Conservation (phyloP, 306 rosid species). For the Crotalaria pallida region DNA sequence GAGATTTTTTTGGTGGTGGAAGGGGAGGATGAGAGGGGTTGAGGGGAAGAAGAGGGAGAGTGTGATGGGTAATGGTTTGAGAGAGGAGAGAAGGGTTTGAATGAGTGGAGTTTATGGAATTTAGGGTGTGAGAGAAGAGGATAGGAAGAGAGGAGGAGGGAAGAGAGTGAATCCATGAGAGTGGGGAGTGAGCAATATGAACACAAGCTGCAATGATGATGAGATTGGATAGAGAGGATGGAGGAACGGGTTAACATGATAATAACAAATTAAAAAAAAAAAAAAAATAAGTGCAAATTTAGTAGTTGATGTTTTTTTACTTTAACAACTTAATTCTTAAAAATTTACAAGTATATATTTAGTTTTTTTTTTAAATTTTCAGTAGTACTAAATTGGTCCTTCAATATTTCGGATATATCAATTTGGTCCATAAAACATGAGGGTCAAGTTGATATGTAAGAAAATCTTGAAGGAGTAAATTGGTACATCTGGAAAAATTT, state of each 20-base stretch:
- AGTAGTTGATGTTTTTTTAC: no score
- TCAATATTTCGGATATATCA: no score
- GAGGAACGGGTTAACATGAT: no score
- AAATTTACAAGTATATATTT: no score
- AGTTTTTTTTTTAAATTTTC: no score
- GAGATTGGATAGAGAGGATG: conserved; percentile 25
- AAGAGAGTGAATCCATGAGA: conserved; percentile 58
- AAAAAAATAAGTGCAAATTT: no score
- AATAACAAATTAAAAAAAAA: background rate
- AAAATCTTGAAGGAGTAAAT: no score
- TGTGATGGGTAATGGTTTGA: conserved; percentile 15
- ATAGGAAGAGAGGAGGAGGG: conserved; percentile 46
- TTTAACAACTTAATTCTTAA: no score
- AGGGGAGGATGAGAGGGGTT: conserved; percentile 24
- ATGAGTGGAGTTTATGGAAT: conserved; percentile 32
- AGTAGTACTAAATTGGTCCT: no score
- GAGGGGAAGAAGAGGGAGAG: conserved; percentile 12
- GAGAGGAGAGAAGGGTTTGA: conserved; percentile 32
- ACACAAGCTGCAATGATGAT: background rate
- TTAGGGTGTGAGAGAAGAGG: conserved; percentile 41
- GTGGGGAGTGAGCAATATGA: background rate
- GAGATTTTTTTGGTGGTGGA: conserved; percentile 20
- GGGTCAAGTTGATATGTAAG: no score
- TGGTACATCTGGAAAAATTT: no score
- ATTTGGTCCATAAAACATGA: no score